Base-by-base conservation (phyloP, 805 yeast species). In the Clavispora fructus region DNA sequence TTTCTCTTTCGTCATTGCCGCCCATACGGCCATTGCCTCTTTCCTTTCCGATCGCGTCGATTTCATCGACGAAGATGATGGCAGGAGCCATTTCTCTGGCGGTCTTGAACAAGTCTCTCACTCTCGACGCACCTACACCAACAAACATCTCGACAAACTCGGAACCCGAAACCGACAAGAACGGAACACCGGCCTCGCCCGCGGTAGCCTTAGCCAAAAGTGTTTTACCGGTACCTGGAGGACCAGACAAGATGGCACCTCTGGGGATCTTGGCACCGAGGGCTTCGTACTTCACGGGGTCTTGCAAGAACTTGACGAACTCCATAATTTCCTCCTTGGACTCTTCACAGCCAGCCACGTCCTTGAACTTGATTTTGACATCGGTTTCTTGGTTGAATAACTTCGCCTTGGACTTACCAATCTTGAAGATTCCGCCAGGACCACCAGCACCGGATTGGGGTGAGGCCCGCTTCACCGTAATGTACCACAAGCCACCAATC, bases 181-280 rank as follows among this genome's bases (percentile, higher is more conserved):
- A 94, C 38, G 99, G 97, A 35, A 94, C 99, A 47, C 94, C 95
- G 0, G 99, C 99, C 67, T 94, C 99, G 55, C 99, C 99, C 1
- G 99, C 99, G 42, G 98, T 94, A 6, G 99, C 99, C 63, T 89
- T 92, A 11, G 99, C 99, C 42, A 94, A 71, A 44, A 94, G 73
- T 1, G 99, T 94, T 65, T 94, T 94, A 81, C 99, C 99, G 9
- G 99, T 94, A 73, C 99, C 99, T 43, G 99, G 99, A 14, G 99
- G 96, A 41, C 99, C 99, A 1, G 96, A 86, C 47, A 94, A 72
- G 49, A 94, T 88, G 9, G 99, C 99, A 57, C 99, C 99, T 63
- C 98, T 81, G 41, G 99, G 99, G 55, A 94, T 94, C 64, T 90
- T 88, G 35, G 98, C 99, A 35, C 99, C 99, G 47, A 94, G 74